phyloP scores from a whole-genome alignment of 805 yeast species.

The Metschnikowia lunata region DNA sequence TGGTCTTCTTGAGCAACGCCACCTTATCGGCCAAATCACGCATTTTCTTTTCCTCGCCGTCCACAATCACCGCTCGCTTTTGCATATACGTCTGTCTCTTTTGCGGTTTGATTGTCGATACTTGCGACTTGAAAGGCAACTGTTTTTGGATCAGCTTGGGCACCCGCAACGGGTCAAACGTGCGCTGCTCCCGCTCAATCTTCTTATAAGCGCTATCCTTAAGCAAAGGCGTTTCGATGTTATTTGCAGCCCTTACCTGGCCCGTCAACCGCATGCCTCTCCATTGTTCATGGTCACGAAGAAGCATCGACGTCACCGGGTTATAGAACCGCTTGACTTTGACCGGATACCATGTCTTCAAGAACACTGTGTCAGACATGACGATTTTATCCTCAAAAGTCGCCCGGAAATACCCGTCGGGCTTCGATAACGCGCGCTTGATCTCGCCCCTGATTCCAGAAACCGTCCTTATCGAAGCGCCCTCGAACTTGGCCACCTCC shows the following conservation, averaged over 20 bases:
- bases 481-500: slow-evolving; percentile 97
- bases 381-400: slow-evolving; percentile 93
- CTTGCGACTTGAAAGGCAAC: slow-evolving; percentile 90
- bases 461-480: slow-evolving; percentile 94
- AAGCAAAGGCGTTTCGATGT: slow-evolving; percentile 56
- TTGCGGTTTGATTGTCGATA: slow-evolving; percentile 83
- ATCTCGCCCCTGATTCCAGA: slow-evolving; percentile 98
- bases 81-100: slow-evolving; percentile 72
- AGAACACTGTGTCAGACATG: slow-evolving; percentile 81
- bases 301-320: slow-evolving; percentile 87
- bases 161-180: slow-evolving; percentile 82
- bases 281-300: slow-evolving; percentile 81
- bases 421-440: slow-evolving; percentile 87
- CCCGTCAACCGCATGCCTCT: slow-evolving; percentile 96
- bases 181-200: slow-evolving; percentile 78
- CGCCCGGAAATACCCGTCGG: slow-evolving; percentile 95
- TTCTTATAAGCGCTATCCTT: slow-evolving; percentile 54
- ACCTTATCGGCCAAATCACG: slow-evolving; percentile 84
- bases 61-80: slow-evolving; percentile 90
- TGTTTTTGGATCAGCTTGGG: slow-evolving; percentile 73
- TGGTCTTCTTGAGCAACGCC: slow-evolving; percentile 77
- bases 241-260: slow-evolving; percentile 75
- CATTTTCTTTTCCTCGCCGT: slow-evolving; percentile 91
- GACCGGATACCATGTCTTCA: slow-evolving; percentile 97
- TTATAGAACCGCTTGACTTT: slow-evolving; percentile 86